phyloP scores from a whole-genome alignment of 202 grass and related monocot species.

The Setaria italica region DNA sequence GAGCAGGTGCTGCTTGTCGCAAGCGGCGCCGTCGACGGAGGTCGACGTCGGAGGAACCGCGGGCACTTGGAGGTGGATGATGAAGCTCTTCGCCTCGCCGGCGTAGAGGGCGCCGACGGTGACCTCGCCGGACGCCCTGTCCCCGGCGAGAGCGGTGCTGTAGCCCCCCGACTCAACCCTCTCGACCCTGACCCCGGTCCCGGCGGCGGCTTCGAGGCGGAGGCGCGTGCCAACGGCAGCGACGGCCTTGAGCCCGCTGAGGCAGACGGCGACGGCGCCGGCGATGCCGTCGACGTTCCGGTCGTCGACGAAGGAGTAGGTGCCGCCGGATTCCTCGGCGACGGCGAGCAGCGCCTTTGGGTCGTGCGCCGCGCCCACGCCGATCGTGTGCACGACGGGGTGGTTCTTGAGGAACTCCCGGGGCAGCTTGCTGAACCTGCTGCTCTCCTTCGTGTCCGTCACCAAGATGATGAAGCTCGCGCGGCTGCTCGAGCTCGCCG shows the following conservation, averaged over 20 bases:
- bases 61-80: slow-evolving; percentile 28
- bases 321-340: background rate
- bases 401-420: background rate
- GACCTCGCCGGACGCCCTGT: background rate
- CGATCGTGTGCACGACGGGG: slow-evolving; percentile 6
- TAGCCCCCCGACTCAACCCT: background rate
- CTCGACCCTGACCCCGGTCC: background rate
- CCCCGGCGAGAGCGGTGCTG: background rate
- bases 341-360: slow-evolving; percentile 4
- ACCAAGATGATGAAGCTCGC: background rate
- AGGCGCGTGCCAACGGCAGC: background rate
- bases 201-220: background rate
- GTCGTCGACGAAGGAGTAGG: slow-evolving; percentile 11
- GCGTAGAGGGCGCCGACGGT: slow-evolving; percentile 1
- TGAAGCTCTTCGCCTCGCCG: slow-evolving; percentile 5
- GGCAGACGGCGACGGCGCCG: background rate
- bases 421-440: background rate
- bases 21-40: background rate
- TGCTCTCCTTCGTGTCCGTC: background rate
- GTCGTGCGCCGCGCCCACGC: background rate
- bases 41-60: background rate
- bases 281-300: background rate
- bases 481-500: background rate
- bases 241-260: slow-evolving; percentile 3
- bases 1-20: slow-evolving; percentile 6